Base-by-base conservation (phyloP, 176 grass and related monocot genomes). In the Cenchrus fungigraminus region DNA sequence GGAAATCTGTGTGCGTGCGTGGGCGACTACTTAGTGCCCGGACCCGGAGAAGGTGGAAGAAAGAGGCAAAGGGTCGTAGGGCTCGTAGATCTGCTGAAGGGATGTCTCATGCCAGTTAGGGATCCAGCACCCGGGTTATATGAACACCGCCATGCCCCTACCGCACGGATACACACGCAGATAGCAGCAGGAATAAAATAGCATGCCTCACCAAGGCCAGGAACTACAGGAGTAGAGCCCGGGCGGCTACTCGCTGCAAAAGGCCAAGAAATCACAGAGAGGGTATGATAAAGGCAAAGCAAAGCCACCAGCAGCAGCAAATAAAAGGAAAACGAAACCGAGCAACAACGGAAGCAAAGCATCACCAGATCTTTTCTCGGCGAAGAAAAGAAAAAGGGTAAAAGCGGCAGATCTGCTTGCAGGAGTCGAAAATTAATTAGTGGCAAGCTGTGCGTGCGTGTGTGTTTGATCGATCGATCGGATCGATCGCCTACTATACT, bases 81-180 rank as follows among this genome's bases (percentile, higher is more conserved):
- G 52, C 66, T 87, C 51, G 89, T 91, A 91, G 89, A 91, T 87
- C 85, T 76, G 45, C 17, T 17, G 89, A 87, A 76, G 63, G 60
- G 85, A 84, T 79, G 62, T 63, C 53, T 45, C 81, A 57, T 90
- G 73, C 84, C 44, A 87, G 75, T 68, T 87, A 80, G 62, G 70
- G 85, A 87, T 91, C 70, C 74, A 17, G n/a, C 6, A 62, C 79
- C 65, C 43, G 53, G 84, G 50, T 84, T 90, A 81, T 80, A 80
- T 75, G 89, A 84, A 76, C 89, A 87, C 59, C 59, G 79, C 74
- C 89, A 87, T 91, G 85, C 46, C 80, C 76, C 85, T 91, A 87
- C 71, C 14, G 6, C 80, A 65, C 65, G 13, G 32, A 63, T 29
- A 83, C 7, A 32, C 43, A 71, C 56, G 44, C 60, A 37, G 68